Conservation (phyloP, 352 stramenopile genomes). For the Thraustochytrium sp. region DNA sequence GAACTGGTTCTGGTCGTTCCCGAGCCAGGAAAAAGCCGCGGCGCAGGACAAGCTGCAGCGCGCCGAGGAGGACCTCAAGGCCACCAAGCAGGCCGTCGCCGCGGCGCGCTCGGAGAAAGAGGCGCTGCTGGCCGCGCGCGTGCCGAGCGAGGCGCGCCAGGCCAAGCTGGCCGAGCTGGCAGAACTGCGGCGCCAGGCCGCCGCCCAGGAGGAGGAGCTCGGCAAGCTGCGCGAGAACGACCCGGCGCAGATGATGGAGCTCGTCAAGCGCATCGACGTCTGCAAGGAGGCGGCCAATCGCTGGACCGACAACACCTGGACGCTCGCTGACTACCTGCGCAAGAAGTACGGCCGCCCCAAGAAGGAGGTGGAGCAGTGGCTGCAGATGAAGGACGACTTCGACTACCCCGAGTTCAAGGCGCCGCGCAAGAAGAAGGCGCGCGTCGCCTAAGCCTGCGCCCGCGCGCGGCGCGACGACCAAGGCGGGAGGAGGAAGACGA, state of each 20-base stretch:
- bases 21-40: slow-evolving; percentile 47
- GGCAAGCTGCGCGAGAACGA: slow-evolving; percentile 46
- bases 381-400: slow-evolving; percentile 23
- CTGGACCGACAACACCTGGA: slow-evolving; percentile 56
- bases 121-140: slow-evolving; percentile 32
- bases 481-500: too few relatives aligned
- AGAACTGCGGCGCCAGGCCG: slow-evolving; percentile 41
- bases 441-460: background rate
- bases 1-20: slow-evolving; percentile 62
- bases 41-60: slow-evolving; percentile 31
- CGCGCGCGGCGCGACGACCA: too few relatives aligned
- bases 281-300: slow-evolving; percentile 50
- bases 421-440: background rate
- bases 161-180: slow-evolving; percentile 48
- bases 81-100: background rate
- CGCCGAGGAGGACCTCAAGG: background rate
- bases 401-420: slow-evolving; percentile 18
- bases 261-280: background rate
- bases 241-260: slow-evolving; percentile 42
- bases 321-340: background rate
- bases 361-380: slow-evolving; percentile 46
- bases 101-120: slow-evolving; percentile 25
- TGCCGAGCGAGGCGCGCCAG: background rate
- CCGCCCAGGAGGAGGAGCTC: slow-evolving; percentile 6
- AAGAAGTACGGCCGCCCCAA: slow-evolving; percentile 53